Evolutionary conservation across 192 early-diverging fungal genomes (phyloP).

Genomic region (Podila verticillata): DNA sequence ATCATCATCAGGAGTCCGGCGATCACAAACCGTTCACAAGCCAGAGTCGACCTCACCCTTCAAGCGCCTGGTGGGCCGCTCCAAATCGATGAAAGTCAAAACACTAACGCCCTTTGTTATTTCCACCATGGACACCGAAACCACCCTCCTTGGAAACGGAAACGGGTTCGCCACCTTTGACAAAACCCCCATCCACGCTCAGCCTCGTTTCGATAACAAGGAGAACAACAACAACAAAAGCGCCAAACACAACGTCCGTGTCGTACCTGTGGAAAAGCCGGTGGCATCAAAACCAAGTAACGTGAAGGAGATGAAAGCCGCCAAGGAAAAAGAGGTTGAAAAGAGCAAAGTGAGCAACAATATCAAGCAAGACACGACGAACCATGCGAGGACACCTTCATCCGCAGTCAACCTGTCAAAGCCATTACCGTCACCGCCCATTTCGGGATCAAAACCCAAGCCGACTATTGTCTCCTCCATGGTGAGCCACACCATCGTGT

Average conservation of each 20-base stretch:
- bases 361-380: background rate
- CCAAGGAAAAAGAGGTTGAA: background rate
- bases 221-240: background rate
- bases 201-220: background rate
- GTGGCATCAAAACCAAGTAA: background rate
- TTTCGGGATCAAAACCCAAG: background rate
- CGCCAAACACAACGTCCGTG: too few species aligned
- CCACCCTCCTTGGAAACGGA: slow-evolving; percentile 12
- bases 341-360: background rate
- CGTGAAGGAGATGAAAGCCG: background rate
- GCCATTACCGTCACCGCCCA: background rate
- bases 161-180: slow-evolving; percentile 19
- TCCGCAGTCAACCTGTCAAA: background rate
- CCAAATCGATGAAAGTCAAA: slow-evolving; percentile 45
- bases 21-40: slow-evolving; percentile 29
- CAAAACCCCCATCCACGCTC: background rate
- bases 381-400: background rate
- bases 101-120: slow-evolving; percentile 4
- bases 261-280: background rate
- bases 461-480: slow-evolving; percentile 3
- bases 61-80: slow-evolving; percentile 34
- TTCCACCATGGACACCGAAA: slow-evolving; percentile 2
- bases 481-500: background rate
- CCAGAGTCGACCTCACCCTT: slow-evolving; percentile 24
- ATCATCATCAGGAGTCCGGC: slow-evolving; percentile 2